These are phyloP conservation scores for Nigrospora osmanthi DNA, from an alignment of 2,329 filamentous ascomycete genomes.

Conservation along the genomic window DNA sequence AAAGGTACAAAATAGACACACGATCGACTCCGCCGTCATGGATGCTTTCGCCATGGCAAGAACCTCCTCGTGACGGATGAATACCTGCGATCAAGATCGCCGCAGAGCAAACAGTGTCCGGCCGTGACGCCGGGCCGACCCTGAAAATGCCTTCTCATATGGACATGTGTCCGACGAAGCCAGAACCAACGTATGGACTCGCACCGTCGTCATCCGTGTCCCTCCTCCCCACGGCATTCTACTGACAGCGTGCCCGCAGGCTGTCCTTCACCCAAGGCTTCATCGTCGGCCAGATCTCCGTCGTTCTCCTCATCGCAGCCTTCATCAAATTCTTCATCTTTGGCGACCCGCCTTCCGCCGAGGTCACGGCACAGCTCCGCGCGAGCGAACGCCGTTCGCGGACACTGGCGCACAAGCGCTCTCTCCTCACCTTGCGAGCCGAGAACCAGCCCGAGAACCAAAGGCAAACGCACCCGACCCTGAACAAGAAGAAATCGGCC, in stretches of 20 bases:
- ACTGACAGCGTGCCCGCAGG: constrained; percentile 32
- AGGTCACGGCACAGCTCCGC: constrained; percentile 68
- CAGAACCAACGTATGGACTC: constrained; percentile 21
- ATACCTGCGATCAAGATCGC: neutral
- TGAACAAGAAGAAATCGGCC: constrained; percentile 61
- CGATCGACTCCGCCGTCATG: too few relatives aligned
- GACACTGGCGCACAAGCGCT: constrained; percentile 69
- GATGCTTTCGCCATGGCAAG: too few relatives aligned
- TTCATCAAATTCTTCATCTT: constrained; percentile 99
- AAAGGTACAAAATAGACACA: too few relatives aligned
- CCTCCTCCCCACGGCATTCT: constrained; percentile 1
- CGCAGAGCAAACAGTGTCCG: neutral
- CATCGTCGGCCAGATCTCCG: constrained; percentile 84
- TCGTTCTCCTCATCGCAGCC: constrained; percentile 81
- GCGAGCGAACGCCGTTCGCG: constrained; percentile 67
- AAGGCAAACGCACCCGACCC: constrained; percentile 29
- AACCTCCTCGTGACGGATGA: too few relatives aligned
- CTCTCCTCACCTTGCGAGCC: constrained; percentile 55
- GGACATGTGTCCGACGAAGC: constrained; percentile 23
- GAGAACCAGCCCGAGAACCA: constrained; percentile 22
- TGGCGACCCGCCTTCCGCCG: constrained; percentile 80
- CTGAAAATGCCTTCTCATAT: neutral
- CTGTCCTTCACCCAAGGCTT: constrained; percentile 91
- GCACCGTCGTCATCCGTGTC: constrained; percentile 1
- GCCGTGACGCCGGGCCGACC: too few relatives aligned